A percentile compares a stretch with the other conserved stretches of the same genome.
Conservation (phyloP, 768 basidiomycete species). For the Pulveroboletus sp. region DNA sequence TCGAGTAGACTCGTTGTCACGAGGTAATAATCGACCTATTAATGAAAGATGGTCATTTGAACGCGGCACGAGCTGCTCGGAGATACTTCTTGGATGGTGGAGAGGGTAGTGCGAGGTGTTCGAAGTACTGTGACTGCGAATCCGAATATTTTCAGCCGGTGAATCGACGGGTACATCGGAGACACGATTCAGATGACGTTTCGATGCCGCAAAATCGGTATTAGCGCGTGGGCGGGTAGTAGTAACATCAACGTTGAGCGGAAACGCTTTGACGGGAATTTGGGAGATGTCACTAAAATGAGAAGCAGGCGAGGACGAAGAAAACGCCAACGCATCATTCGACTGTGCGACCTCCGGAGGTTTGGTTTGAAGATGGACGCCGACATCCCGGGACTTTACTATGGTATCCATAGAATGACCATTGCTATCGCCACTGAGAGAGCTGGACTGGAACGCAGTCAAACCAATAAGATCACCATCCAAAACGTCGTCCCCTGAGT, state of each 20-base stretch:
- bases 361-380: neutral
- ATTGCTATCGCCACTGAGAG: constrained; percentile 45
- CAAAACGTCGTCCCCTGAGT: constrained; percentile 52
- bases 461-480: constrained; percentile 55
- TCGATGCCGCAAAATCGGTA: constrained; percentile 17
- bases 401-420: constrained; percentile 25
- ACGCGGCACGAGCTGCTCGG: neutral
- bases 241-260: neutral
- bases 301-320: neutral
- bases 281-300: neutral
- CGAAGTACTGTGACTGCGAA: constrained; percentile 16
- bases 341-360: neutral
- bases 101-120: constrained; percentile 1
- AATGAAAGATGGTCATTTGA: neutral
- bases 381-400: neutral
- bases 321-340: neutral
- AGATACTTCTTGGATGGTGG: neutral
- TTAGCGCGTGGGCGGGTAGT: constrained; percentile 22
- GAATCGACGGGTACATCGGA: constrained; percentile 7
- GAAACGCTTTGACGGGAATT: constrained; percentile 5
- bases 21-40: constrained; percentile 3
- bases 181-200: constrained; percentile 7
- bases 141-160: constrained; percentile 11
- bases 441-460: constrained; percentile 45
- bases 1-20: neutral